These are phyloP conservation scores for Prunus mume DNA, from an alignment of 306 rosid species.

Conservation along the genomic window DNA sequence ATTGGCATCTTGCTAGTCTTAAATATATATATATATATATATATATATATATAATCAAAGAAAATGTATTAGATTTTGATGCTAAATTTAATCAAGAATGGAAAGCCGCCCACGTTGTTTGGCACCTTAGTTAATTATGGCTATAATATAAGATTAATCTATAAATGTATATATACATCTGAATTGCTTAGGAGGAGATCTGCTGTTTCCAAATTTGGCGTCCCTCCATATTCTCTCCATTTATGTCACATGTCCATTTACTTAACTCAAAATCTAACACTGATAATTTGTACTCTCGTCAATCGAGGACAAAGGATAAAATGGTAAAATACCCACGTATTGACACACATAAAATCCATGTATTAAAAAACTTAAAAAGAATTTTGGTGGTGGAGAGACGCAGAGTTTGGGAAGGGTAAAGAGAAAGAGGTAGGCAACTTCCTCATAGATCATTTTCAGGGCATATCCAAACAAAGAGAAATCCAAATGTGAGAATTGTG, in stretches of 20 bases:
- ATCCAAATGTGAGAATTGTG: too few relatives aligned
- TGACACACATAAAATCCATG: not conserved
- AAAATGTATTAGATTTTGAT: not conserved
- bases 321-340: not conserved
- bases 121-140: not conserved
- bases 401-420: not conserved
- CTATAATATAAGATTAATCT: too few relatives aligned
- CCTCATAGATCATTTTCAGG: not conserved
- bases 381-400: not conserved
- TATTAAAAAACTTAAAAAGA: not conserved
- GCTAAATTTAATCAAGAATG: not conserved
- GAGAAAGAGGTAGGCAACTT: not conserved
- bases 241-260: too few relatives aligned
- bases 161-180: too few relatives aligned
- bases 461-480: not conserved
- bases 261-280: too few relatives aligned
- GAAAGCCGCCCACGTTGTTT: constrained; percentile 10
- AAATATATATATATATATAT: not conserved
- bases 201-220: too few relatives aligned
- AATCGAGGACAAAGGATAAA: not conserved
- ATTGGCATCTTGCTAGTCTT: not conserved
- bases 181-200: too few relatives aligned
- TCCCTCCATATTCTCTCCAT: too few relatives aligned
- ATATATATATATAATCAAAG: not conserved
- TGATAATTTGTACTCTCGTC: not conserved